Evolutionary conservation across 805 yeast species (phyloP), one percentile per base, ranked within the genome.

Genomic region (Komagataella phaffii): DNA sequence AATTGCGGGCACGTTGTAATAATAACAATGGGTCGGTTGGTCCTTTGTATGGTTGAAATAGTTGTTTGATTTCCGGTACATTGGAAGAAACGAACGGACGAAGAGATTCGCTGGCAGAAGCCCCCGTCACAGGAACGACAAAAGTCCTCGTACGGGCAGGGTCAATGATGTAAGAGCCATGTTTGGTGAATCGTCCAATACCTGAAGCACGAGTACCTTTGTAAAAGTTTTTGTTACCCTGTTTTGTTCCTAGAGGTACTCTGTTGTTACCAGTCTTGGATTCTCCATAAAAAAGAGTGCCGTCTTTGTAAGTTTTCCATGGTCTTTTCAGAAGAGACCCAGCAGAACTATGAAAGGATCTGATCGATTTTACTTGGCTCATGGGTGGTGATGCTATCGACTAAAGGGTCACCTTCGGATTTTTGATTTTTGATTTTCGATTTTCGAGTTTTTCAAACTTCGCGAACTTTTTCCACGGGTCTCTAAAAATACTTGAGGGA

Each of bases 131-230:
- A 4, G 99, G 99, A 7, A 81, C 88, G 2, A 87, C 96, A 67
- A 83, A 93, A 0, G 98, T 88, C 60, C 96, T 77, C 30, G 91
- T 98, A 62, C 83, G 88, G 47, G 69, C 67, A 88, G 95, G 91
- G 69, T 87, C 77, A 55, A 93, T 77, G 6, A 78, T 71, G 66
- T 88, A 93, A 19, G 78, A 76, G 51, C 96, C 97, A 54, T 73
- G 75, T 43, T 74, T 72, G 51, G 93, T 85, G 62, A 83, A 80
- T 51, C 73, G 74, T 64, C 99, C 99, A 55, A 88, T 80, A 66
- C 97, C 97, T 3, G 95, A 78, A 4, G 99, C 87, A 53, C 97
- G 79, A 19, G 98, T 93, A 73, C 99, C 99, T 67, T 93, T 93
- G 71, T 93, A 93, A 70, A 75, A 86, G 59, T 86, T 83, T 72